These are phyloP conservation scores for Parastagonospora nodorum DNA, from an alignment of 2,329 filamentous ascomycete genomes.

Conservation along the genomic window DNA sequence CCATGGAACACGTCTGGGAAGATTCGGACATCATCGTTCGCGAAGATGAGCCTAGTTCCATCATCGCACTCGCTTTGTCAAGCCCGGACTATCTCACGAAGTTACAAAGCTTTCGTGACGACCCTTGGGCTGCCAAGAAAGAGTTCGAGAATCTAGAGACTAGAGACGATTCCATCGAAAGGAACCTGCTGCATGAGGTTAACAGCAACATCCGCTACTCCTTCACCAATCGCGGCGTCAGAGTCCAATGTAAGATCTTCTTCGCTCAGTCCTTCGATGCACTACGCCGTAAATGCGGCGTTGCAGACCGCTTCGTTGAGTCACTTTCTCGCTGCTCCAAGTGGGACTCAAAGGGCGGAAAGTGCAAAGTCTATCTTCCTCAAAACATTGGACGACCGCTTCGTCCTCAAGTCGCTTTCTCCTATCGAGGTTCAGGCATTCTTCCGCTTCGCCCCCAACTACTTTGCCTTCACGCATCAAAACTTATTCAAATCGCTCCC, in stretches of 20 bases:
- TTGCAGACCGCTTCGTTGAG: conserved; percentile 91
- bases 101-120: conserved; percentile 66
- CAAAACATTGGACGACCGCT: conserved; percentile 92
- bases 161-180: conserved; percentile 77
- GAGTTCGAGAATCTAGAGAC: conserved; percentile 26
- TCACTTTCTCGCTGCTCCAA: conserved; percentile 94
- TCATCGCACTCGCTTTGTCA: conserved; percentile 90
- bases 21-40: conserved; percentile 97
- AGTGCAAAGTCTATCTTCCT: conserved; percentile 97
- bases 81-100: conserved; percentile 87
- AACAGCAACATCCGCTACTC: conserved; percentile 96
- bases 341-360: conserved; percentile 97
- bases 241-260: conserved; percentile 97
- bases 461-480: conserved; percentile 97
- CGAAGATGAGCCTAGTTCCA: conserved; percentile 94
- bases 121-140: conserved; percentile 22
- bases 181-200: conserved; percentile 79
- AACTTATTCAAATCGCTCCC: conserved; percentile 91
- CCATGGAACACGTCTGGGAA: conserved; percentile 92
- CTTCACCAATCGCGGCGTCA: conserved; percentile 90
- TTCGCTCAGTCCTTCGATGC: conserved; percentile 98
- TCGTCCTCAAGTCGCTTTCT: conserved; percentile 90
- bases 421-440: conserved; percentile 93
- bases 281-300: conserved; percentile 86
- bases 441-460: conserved; percentile 91